Percentiles rank a stretch among this genome's conserved stretches.
Evolutionary conservation across 371 early-diverging fungal genomes (phyloP).

Genomic region (Rhizopus microsporus): DNA sequence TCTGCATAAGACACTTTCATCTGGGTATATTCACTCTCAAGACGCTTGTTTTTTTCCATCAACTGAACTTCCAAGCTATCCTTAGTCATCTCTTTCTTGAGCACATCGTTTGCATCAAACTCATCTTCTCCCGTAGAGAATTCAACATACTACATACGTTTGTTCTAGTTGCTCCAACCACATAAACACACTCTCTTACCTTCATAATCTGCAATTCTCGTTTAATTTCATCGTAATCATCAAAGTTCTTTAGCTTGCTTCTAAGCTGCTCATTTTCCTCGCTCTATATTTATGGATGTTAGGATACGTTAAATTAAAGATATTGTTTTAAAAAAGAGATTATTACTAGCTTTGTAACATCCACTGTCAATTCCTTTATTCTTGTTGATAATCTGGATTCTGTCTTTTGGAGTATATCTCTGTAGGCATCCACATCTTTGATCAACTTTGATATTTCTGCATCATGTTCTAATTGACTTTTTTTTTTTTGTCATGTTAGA

Average conservation of each 20-base stretch:
- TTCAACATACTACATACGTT: conserved; percentile 40
- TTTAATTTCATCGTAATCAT: conserved; percentile 86
- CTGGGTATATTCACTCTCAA: conserved; percentile 75
- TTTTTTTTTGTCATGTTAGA: not conserved
- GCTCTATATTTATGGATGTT: conserved; percentile 22
- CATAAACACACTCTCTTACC: conserved; percentile 33
- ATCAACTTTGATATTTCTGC: conserved; percentile 53
- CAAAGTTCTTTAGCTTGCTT: conserved; percentile 51
- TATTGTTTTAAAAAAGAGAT: not conserved
- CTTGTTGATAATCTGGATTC: conserved; percentile 47
- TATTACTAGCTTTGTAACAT: conserved; percentile 39
- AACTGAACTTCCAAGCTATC: conserved; percentile 71
- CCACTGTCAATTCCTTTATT: conserved; percentile 53
- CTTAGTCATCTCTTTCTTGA: conserved; percentile 29
- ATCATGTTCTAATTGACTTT: conserved; percentile 25
- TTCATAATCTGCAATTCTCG: conserved; percentile 86
- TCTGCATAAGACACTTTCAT: conserved; percentile 60
- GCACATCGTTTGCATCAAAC: conserved; percentile 45
- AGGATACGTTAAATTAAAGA: not conserved
- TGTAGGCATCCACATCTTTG: conserved; percentile 56
- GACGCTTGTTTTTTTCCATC: conserved; percentile 81
- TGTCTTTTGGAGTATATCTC: conserved; percentile 46
- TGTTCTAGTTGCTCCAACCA: not conserved
- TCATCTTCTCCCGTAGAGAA: conserved; percentile 52
- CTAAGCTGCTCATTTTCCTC: conserved; percentile 58